Evolutionary conservation across 2,329 filamentous ascomycete species (phyloP).

Genomic region (Dendrostoma leiphaemia): DNA sequence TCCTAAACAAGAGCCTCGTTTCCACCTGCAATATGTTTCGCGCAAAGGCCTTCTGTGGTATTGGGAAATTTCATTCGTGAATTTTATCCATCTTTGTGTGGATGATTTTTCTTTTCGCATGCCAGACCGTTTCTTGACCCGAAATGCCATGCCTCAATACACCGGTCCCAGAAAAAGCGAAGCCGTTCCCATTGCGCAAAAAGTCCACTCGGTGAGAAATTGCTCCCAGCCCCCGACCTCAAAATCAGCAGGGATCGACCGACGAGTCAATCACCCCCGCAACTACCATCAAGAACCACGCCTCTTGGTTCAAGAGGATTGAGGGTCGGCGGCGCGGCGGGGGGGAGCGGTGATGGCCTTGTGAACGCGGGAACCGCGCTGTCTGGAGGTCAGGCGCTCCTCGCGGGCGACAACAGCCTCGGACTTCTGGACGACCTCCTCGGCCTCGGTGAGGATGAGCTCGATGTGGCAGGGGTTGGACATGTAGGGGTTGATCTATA

Average conservation of each 20-base stretch:
- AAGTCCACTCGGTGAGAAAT: conserved; percentile 13
- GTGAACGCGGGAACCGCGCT: conserved; percentile 73
- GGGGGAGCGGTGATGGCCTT: conserved; percentile 64
- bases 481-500: conserved; percentile 99
- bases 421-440: conserved; percentile 93
- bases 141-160: conserved; percentile 22
- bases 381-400: conserved; percentile 79
- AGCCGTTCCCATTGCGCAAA: conserved; percentile 20
- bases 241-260: conserved; percentile 17
- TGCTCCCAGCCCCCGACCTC: conserved; percentile 6
- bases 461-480: conserved; percentile 99
- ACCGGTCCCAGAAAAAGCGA: conserved; percentile 22
- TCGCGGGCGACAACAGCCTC: conserved; percentile 63
- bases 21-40: not conserved
- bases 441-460: conserved; percentile 96
- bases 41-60: conserved; percentile 7
- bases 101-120: conserved; percentile 18
- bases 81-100: conserved; percentile 18
- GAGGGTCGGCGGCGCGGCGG: too few species aligned
- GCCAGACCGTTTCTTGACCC: conserved; percentile 20
- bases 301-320: conserved; percentile 30
- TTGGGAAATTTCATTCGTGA: conserved; percentile 20
- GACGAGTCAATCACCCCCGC: conserved; percentile 36
- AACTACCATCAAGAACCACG: conserved; percentile 19
- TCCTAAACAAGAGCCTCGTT: not conserved